Evolutionary conservation across 768 basidiomycete genomes (phyloP), one percentile per base, ranked within the genome.

Genomic region (Amanita pseudoporphyria): DNA sequence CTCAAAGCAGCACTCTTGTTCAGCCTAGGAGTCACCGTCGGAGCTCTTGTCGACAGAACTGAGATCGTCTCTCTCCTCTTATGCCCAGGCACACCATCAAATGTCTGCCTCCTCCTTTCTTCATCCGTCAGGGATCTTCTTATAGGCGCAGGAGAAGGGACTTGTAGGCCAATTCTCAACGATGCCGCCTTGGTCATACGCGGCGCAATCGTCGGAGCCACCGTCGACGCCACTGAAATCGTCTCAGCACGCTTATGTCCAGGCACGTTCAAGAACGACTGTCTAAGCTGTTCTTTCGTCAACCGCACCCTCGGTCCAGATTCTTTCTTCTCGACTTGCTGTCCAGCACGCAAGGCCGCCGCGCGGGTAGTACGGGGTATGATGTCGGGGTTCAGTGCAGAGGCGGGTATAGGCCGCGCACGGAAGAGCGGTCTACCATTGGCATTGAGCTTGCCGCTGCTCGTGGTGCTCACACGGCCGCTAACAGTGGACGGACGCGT

Each of bases 61-160:
- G 78, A 63, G 53, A 92, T 81, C 12, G 77, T 78, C 60, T 87
- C 85, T 22, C 83, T 68, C 48, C 88, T 72, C 65, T 91, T 91
- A 58, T 92, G 88, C 0, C 88, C 88, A 5, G 89, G 88, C 3
- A 91, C 82, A 30, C 87, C 87, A 0, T 84, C 83, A 57, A 90
- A 92, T 0, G 73, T 64, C 52, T 58, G 58, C 24, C 58, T 61
- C 32, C 45, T 30, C 14, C 47, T 53, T 33, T 56, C 60, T n/a
- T 57, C 67, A 12, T 64, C 63, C 22, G 67, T 61, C 46, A 60
- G 52, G 22, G 72, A 65, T 45, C 66, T 52, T 49, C 67, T 68
- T 56, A 64, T 70, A 37, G 69, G 68, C 1, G 71, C 68, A 5
- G 69, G 58, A 0, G 71, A 67, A 26, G 72, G 63, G 6, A 73